Conservation (phyloP, 2,329 filamentous ascomycete species). For the Dothistroma septosporum region DNA sequence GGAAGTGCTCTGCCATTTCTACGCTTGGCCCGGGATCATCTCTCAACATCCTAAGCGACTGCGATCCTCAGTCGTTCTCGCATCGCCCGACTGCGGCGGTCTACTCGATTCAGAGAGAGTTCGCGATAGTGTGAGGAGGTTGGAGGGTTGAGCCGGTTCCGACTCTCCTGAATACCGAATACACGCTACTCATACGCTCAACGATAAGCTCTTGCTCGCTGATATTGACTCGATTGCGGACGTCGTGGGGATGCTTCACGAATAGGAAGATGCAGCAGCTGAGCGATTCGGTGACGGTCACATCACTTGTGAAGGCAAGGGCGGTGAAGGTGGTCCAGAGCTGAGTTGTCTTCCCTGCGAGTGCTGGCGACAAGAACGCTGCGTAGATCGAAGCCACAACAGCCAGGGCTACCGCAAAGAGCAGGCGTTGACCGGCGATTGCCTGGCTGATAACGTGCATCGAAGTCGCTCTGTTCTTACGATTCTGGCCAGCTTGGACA, state of each 20-base stretch:
- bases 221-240: conserved; percentile 30
- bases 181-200: conserved; percentile 34
- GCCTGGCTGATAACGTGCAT: conserved; percentile 36
- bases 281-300: conserved; percentile 81
- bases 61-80: conserved; percentile 33
- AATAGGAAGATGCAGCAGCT: conserved; percentile 97
- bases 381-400: conserved; percentile 1
- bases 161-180: conserved; percentile 32
- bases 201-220: conserved; percentile 29
- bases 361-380: conserved; percentile 9
- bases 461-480: conserved; percentile 30
- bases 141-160: conserved; percentile 31
- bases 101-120: conserved; percentile 39
- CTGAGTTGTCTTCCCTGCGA: conserved; percentile 24
- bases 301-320: background rate
- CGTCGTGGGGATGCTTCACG: conserved; percentile 90
- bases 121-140: conserved; percentile 36
- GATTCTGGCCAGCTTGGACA: conserved; percentile 28
- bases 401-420: conserved; percentile 29
- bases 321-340: conserved; percentile 15
- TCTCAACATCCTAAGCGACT: conserved; percentile 12
- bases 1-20: background rate
- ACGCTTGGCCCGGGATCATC: background rate
- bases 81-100: conserved; percentile 35
- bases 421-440: conserved; percentile 33